A percentile compares a stretch with the other conserved stretches of the same genome.
Evolutionary conservation across 768 basidiomycete genomes (phyloP).

Genomic region (Imleria badia): DNA sequence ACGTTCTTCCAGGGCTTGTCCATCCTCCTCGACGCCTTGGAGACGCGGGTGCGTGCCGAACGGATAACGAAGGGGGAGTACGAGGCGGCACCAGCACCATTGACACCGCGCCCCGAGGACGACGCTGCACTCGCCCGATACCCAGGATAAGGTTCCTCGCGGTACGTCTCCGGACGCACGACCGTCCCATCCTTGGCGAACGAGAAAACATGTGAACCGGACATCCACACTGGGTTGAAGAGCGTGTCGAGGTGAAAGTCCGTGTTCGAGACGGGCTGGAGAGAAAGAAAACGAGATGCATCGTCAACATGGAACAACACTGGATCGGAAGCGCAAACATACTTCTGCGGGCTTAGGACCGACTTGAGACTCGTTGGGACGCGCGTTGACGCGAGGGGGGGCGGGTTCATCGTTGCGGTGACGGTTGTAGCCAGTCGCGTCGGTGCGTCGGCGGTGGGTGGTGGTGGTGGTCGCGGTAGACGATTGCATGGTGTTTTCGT

Average conservation of each 20-base stretch:
- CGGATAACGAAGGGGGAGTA: no score
- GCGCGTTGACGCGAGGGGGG: background rate
- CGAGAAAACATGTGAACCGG: conserved; percentile 23
- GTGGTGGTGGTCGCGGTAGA: background rate
- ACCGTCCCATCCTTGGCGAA: conserved; percentile 22
- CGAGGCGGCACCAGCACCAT: no score
- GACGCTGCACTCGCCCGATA: background rate
- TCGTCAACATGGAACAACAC: background rate
- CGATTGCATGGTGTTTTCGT: background rate
- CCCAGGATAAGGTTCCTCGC: background rate
- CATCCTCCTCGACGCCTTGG: background rate
- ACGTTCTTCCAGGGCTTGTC: conserved; percentile 32
- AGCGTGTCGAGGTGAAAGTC: conserved; percentile 55
- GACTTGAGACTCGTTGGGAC: background rate
- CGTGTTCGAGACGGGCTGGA: background rate
- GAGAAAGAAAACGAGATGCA: background rate
- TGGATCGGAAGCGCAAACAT: background rate
- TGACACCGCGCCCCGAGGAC: background rate
- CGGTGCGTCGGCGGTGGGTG: background rate
- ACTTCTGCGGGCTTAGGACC: background rate
- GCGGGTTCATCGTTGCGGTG: background rate
- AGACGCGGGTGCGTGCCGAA: background rate
- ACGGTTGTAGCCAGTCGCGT: background rate
- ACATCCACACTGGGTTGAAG: conserved; percentile 40
- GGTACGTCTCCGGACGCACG: background rate